These are phyloP conservation scores for Physcia stellaris DNA, from an alignment of 495 filamentous ascomycete species.

Conservation along the genomic window DNA sequence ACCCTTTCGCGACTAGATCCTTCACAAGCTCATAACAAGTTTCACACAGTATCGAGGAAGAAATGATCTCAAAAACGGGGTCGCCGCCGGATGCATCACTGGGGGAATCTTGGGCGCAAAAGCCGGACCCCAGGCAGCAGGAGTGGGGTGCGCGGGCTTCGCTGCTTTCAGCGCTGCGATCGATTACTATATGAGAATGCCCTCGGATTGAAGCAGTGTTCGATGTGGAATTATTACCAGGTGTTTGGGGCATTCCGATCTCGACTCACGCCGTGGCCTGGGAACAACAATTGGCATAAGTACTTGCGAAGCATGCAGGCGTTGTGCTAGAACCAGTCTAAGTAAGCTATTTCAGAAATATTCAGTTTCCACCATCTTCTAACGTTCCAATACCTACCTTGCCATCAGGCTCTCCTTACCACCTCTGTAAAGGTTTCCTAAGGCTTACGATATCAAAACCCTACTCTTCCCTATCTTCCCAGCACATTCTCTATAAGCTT, in stretches of 20 bases:
- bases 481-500: too few relatives aligned
- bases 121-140: constrained; percentile 83
- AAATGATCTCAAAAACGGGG: constrained; percentile 83
- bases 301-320: too few relatives aligned
- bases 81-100: constrained; percentile 79
- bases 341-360: too few relatives aligned
- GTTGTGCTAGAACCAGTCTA: too few relatives aligned
- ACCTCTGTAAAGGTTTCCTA: too few relatives aligned
- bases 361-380: too few relatives aligned
- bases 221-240: neutral
- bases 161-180: constrained; percentile 93
- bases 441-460: too few relatives aligned
- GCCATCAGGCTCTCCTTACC: too few relatives aligned
- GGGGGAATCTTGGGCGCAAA: constrained; percentile 73
- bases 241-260: neutral
- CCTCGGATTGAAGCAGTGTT: neutral
- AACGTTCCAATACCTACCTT: too few relatives aligned
- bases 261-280: too few relatives aligned
- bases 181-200: constrained; percentile 74
- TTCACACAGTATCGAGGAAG: constrained; percentile 52
- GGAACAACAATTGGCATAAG: too few relatives aligned
- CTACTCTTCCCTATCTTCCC: too few relatives aligned
- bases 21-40: neutral
- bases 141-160: constrained; percentile 82
- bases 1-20: neutral